Conservation (phyloP, 2,329 filamentous ascomycete species). For the Nectriaceae sp. region DNA sequence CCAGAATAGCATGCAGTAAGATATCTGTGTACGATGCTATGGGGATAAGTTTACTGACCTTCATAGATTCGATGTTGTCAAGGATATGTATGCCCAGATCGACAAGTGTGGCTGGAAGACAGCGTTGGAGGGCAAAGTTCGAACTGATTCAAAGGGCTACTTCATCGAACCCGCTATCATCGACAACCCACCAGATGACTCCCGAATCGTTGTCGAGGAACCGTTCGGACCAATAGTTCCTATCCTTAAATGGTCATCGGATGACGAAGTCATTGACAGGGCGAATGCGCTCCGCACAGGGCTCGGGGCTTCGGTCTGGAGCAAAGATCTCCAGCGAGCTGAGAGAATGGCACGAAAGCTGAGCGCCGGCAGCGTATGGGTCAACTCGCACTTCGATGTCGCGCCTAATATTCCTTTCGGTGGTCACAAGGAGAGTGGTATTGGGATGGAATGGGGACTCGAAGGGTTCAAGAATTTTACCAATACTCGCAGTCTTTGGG, state of each 20-base stretch:
- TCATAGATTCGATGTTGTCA: constrained; percentile 57
- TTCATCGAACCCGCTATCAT: constrained; percentile 61
- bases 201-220: constrained; percentile 58
- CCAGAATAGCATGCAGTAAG: constrained; percentile 68
- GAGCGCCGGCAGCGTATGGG: constrained; percentile 60
- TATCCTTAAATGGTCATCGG: constrained; percentile 61
- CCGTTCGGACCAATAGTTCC: constrained; percentile 64
- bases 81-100: constrained; percentile 50
- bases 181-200: constrained; percentile 58
- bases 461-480: constrained; percentile 39
- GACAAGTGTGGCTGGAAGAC: constrained; percentile 44
- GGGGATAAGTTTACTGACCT: no score
- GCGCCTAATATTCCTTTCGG: constrained; percentile 39
- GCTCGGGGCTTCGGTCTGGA: constrained; percentile 59
- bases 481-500: no score
- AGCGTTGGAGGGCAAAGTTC: constrained; percentile 33
- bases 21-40: no score
- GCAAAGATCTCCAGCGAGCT: constrained; percentile 50
- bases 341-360: constrained; percentile 53
- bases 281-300: constrained; percentile 57
- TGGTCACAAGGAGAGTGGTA: constrained; percentile 46
- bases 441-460: constrained; percentile 44
- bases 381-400: constrained; percentile 57
- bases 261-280: constrained; percentile 60
- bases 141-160: constrained; percentile 48